Base-by-base conservation (phyloP, 2,329 filamentous ascomycete species). In the Juglanconis juglandina region DNA sequence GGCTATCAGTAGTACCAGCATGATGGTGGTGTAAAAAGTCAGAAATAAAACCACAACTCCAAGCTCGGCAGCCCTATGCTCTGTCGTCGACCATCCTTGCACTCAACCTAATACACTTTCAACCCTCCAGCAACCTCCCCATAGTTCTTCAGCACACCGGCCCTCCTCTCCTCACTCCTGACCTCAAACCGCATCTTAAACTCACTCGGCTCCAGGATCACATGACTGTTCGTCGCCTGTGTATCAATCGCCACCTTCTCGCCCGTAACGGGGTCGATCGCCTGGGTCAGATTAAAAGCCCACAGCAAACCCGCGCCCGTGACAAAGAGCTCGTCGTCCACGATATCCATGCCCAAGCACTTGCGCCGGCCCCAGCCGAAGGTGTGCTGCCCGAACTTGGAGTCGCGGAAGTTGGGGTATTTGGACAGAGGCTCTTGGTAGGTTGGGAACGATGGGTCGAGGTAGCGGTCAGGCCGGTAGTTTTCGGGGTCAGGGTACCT, bases 321-420 rank as follows among this genome's bases (percentile, higher is more conserved):
- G 50, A 82, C 73, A 65, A 83, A 80, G 66, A 82, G 77, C 71
- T 86, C 82, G 67, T 85, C 81, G 66, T 87, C 83, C 33, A 83
- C 86, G 50, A 88, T 80, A 58, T 82, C 81, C 72, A 86, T 82
- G 5, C 85, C 86, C 4, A 87, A 78, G 66, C 86, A 89, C 13
- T 81, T 80, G 63, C 86, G 79, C 48, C 85, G 83, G 39, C 86
- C 86, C 77, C 80, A 88, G 34, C 86, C 86, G 67, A 88, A 88
- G 0, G 82, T 86, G 64, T 86, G 82, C 81, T 87, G 85, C 42
- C 80, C 80, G 54, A 57, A 58, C 2, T 75, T 72, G 42, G 79
- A 79, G 68, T 82, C 79, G 65, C 85, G 83, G 68, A 88, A 81
- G 70, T 82, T 86, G 14, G 87, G 86, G 67, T 83, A 87, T 59